Conservation (phyloP, 345 rosid genomes). For the Hibiscus trionum region DNA sequence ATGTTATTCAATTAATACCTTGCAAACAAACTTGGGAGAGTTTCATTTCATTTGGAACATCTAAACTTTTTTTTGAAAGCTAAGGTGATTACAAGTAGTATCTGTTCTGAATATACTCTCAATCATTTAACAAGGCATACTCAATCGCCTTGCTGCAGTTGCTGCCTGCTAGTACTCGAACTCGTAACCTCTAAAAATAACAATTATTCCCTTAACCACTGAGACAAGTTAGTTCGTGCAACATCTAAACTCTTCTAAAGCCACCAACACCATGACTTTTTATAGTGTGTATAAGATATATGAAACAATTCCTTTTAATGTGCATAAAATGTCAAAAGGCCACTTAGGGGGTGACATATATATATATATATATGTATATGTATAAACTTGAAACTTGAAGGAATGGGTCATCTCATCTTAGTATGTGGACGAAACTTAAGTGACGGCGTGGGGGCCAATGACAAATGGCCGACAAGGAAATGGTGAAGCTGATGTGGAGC, state of each 20-base stretch:
- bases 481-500: slow-evolving; percentile 29
- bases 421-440: slow-evolving; percentile 6
- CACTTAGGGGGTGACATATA: background rate
- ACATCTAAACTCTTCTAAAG: background rate
- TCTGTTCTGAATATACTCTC: no score
- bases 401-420: background rate
- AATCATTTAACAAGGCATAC: no score
- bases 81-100: no score
- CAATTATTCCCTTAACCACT: no score
- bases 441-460: background rate
- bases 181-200: no score
- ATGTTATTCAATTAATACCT: no score
- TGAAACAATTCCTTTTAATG: background rate
- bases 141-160: no score
- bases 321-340: slow-evolving; percentile 1
- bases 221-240: no score
- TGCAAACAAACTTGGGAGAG: no score
- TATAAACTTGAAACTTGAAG: background rate
- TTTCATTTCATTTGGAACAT: background rate
- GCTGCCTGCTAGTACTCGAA: no score
- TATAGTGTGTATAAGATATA: background rate
- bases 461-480: slow-evolving; percentile 39
- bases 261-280: background rate
- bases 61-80: background rate
- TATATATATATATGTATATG: background rate